phyloP scores from a whole-genome alignment of 2,329 filamentous ascomycete genomes.

The Cladosporium sp. region DNA sequence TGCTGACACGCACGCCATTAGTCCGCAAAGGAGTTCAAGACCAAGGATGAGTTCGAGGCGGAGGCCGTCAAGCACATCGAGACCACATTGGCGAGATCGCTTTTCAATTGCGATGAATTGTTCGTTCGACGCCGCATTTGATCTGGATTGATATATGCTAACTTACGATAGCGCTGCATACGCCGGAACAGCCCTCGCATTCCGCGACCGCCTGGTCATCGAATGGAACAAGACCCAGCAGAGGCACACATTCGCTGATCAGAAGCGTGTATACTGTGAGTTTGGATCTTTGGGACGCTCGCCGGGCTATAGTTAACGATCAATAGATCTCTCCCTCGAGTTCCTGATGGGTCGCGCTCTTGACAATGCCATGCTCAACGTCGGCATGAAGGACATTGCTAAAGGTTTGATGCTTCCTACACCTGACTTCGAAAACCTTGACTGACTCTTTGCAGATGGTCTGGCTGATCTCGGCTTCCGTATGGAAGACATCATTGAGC shows the following conservation, averaged over 20 bases:
- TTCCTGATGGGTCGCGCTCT: slow-evolving; percentile 95
- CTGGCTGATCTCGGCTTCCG: slow-evolving; percentile 88
- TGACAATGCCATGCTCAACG: slow-evolving; percentile 98
- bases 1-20: slow-evolving; percentile 25
- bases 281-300: background rate
- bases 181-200: slow-evolving; percentile 82
- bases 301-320: background rate
- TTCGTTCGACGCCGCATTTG: background rate
- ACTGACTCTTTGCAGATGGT: slow-evolving; percentile 51
- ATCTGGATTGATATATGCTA: background rate
- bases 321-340: slow-evolving; percentile 78
- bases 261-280: slow-evolving; percentile 87
- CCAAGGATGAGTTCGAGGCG: slow-evolving; percentile 74
- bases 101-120: slow-evolving; percentile 95
- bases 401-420: slow-evolving; percentile 55
- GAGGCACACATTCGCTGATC: slow-evolving; percentile 82
- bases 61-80: slow-evolving; percentile 93
- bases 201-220: slow-evolving; percentile 86
- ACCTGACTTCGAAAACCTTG: background rate
- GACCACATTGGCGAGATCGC: slow-evolving; percentile 87
- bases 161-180: slow-evolving; percentile 65
- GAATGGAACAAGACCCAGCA: slow-evolving; percentile 99
- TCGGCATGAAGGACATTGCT: slow-evolving; percentile 80
- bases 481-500: slow-evolving; percentile 89
- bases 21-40: slow-evolving; percentile 66